Evolutionary conservation across 1,284 basidiomycete species (phyloP), one percentile per base, ranked within the genome.

Genomic region (Melampsora larici-populina): DNA sequence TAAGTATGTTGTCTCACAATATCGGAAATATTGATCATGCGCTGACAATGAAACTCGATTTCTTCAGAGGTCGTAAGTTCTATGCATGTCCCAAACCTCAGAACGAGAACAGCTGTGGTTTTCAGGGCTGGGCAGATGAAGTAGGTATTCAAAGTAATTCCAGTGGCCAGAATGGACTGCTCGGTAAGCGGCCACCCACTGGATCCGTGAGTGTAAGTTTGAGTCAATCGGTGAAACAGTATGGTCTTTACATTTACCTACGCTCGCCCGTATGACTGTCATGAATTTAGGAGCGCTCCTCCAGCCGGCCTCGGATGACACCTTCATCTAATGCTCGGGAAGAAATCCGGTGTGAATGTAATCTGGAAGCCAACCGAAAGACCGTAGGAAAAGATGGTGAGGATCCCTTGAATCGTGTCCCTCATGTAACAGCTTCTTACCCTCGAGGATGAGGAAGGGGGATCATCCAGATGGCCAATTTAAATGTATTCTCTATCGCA

Each of bases 401-500:
- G 70, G 29, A 65, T 11, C 18, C 66, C 1, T 29, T 48, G 26
- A 21, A 31, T 31, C 26, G 31, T 3, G 24, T 21, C 11, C 24
- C 82, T 83, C 83, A 40, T 79, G 82, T 78, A 51, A 13, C 55
- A 40, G 36, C 68, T 24, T 55, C 48, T n/a, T 24, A 62, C 36
- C 13, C 9, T 65, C 31, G 68, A 70, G 11, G 76, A 43, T 43
- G 7, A 43, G 40, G 40, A 43, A 43, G 11, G 40, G 5, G 40
- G 11, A 43, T 13, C 40, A 43, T 43, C 11, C 68, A 66, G 18
- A 15, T n/a, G 1, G 21, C 21, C 18, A 46, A 21, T 26, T 33
- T 24, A 60, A 17, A 21, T 40, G 60, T 40, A 18, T 13, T 33
- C 24, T 26, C 18, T 36, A 29, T 29, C 60, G 26, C 40, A 49